These are phyloP conservation scores for Hericium rajendrae DNA, from an alignment of 768 basidiomycete genomes.

Conservation along the genomic window DNA sequence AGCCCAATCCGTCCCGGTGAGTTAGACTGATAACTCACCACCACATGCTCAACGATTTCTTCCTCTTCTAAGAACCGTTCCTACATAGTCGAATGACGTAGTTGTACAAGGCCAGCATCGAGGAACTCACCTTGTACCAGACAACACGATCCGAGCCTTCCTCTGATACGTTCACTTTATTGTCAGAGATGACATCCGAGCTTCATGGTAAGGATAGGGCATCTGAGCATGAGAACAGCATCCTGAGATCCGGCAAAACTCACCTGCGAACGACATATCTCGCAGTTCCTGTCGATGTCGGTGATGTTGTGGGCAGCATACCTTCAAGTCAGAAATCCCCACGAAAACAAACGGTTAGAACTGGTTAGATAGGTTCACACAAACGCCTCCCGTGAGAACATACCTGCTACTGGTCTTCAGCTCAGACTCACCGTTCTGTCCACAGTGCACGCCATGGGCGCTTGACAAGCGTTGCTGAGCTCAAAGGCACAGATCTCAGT, in stretches of 20 bases:
- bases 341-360: no score
- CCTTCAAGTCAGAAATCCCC: no score
- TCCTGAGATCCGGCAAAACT: background rate
- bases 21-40: slow-evolving; percentile 33
- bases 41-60: slow-evolving; percentile 67
- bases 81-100: slow-evolving; percentile 27
- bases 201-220: slow-evolving; percentile 27
- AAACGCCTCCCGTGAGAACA: no score
- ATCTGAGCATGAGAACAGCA: background rate
- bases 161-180: slow-evolving; percentile 53
- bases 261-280: background rate
- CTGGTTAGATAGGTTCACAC: no score
- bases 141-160: slow-evolving; percentile 48
- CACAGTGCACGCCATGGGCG: no score
- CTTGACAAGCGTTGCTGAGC: no score
- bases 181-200: slow-evolving; percentile 64
- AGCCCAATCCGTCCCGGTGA: background rate
- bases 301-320: background rate
- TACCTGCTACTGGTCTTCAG: no score
- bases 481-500: no score
- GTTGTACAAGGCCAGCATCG: background rate
- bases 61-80: slow-evolving; percentile 65
- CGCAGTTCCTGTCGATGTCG: background rate
- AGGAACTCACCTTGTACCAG: slow-evolving; percentile 60
- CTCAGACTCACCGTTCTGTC: no score